Conservation (phyloP, 1,284 basidiomycete species). For the Agroathelia rolfsii region DNA sequence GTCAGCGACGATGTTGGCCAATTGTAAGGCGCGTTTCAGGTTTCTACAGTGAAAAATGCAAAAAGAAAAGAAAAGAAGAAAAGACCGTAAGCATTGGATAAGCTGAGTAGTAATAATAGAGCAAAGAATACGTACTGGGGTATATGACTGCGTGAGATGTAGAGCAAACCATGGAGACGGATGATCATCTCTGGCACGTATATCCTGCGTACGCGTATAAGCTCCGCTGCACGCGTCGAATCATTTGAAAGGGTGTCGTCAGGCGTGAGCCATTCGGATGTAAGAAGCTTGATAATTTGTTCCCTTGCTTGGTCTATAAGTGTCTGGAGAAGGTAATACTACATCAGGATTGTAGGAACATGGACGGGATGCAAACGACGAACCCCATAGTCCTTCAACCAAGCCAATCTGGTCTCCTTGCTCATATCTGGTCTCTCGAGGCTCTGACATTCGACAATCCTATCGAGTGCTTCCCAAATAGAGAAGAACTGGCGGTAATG, state of each 20-base stretch:
- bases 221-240: constrained; percentile 55
- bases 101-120: constrained; percentile 2
- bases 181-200: constrained; percentile 89
- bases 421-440: constrained; percentile 42
- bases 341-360: constrained; percentile 1
- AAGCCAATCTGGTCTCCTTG: constrained; percentile 46
- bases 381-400: constrained; percentile 59
- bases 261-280: constrained; percentile 63
- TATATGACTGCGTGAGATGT: constrained; percentile 53
- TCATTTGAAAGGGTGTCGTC: constrained; percentile 38
- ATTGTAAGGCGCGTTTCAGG: constrained; percentile 66
- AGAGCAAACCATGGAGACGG: constrained; percentile 71
- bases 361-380: constrained; percentile 6
- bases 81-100: too few species aligned
- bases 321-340: constrained; percentile 22
- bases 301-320: constrained; percentile 51
- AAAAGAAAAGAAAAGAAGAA: constrained; percentile 1
- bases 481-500: constrained; percentile 68
- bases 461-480: constrained; percentile 54
- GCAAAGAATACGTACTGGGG: constrained; percentile 48
- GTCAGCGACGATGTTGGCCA: constrained; percentile 83
- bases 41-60: constrained; percentile 44
- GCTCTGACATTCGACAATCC: constrained; percentile 47
- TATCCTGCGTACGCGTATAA: constrained; percentile 76
- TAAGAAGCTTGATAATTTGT: constrained; percentile 56